Percentiles rank a stretch among this genome's conserved stretches.
phyloP scores from a whole-genome alignment of 2,329 filamentous ascomycete genomes.

The Trichoderma pleuroti region DNA sequence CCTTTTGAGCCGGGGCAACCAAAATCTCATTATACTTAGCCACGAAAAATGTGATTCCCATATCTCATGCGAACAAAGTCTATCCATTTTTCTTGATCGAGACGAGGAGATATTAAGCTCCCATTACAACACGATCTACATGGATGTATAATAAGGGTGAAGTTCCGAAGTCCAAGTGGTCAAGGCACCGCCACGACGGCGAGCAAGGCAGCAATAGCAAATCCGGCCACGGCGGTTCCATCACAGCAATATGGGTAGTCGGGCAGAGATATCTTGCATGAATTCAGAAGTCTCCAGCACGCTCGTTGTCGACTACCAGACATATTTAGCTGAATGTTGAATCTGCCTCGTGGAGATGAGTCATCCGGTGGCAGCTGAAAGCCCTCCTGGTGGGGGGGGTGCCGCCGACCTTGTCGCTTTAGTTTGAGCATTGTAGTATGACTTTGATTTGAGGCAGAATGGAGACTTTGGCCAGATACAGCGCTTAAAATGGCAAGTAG shows the following conservation, averaged over 20 bases:
- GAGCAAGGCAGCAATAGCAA: slow-evolving; percentile 21
- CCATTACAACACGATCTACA: no score
- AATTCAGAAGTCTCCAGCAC: neutral
- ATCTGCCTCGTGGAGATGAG: neutral
- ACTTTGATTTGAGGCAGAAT: neutral
- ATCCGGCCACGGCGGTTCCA: neutral
- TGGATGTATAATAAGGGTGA: no score
- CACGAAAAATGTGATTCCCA: no score
- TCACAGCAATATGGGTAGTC: neutral
- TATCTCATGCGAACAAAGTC: no score
- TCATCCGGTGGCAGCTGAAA: neutral
- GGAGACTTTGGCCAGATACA: no score
- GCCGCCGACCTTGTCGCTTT: neutral
- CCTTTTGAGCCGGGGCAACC: no score
- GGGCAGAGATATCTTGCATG: no score
- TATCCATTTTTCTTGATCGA: no score
- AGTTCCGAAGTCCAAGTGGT: no score
- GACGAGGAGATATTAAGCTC: no score
- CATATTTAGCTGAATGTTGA: neutral
- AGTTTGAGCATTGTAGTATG: neutral
- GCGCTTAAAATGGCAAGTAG: neutral
- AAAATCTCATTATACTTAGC: no score
- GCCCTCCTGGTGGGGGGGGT: neutral
- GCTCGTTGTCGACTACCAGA: neutral
- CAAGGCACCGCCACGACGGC: slow-evolving; percentile 22